Evolutionary conservation across 1,284 basidiomycete species (phyloP).

Genomic region (Boletus smithii): DNA sequence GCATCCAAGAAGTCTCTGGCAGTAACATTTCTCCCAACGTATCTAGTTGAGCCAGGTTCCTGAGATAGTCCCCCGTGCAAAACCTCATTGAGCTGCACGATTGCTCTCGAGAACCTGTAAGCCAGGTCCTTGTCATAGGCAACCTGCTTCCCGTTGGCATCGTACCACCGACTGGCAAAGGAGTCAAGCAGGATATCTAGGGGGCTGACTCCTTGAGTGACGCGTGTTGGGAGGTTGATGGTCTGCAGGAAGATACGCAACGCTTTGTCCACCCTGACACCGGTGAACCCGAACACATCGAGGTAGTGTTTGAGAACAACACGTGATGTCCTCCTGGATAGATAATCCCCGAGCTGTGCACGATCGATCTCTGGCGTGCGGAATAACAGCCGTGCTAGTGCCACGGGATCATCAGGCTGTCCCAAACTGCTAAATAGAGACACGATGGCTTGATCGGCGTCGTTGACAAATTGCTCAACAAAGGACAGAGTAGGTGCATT

Average conservation of each 20-base stretch:
- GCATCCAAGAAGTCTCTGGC: constrained; percentile 75
- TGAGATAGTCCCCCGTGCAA: constrained; percentile 65
- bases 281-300: constrained; percentile 81
- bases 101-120: constrained; percentile 74
- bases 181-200: constrained; percentile 75
- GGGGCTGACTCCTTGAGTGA: constrained; percentile 42
- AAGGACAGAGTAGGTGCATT: constrained; percentile 68
- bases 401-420: constrained; percentile 56
- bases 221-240: constrained; percentile 64
- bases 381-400: constrained; percentile 81
- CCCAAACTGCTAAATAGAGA: constrained; percentile 58
- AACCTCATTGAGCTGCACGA: constrained; percentile 84
- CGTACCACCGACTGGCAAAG: constrained; percentile 87
- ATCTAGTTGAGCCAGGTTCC: constrained; percentile 59
- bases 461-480: constrained; percentile 68
- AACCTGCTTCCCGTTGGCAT: constrained; percentile 77
- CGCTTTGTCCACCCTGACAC: constrained; percentile 84
- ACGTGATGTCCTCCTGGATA: constrained; percentile 70
- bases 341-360: constrained; percentile 77
- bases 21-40: constrained; percentile 62
- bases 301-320: constrained; percentile 79
- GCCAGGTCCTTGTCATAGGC: constrained; percentile 79
- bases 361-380: constrained; percentile 83
- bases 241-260: constrained; percentile 86
- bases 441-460: constrained; percentile 70